Percentiles rank a stretch among this genome's conserved stretches.
Conservation (phyloP, 2,329 filamentous ascomycete species). For the Periconia macrospinosa region DNA sequence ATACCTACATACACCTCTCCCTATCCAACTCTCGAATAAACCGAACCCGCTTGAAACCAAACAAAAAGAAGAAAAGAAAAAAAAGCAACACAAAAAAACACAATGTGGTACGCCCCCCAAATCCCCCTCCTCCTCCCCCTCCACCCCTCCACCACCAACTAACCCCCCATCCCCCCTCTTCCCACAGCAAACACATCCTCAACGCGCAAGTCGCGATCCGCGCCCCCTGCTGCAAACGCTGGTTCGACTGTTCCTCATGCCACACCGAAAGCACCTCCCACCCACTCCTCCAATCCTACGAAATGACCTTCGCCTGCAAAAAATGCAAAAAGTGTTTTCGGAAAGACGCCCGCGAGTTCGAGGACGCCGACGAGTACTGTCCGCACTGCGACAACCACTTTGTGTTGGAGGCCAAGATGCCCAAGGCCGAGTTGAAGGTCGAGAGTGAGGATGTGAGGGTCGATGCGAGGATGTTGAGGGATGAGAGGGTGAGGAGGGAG, state of each 20-base stretch:
- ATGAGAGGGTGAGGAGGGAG: constrained; percentile 72
- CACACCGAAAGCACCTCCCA: constrained; percentile 82
- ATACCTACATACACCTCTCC: too few relatives aligned
- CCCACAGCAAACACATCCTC: constrained; percentile 96
- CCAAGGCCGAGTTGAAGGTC: constrained; percentile 79
- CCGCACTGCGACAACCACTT: constrained; percentile 99
- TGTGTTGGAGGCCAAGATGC: constrained; percentile 83
- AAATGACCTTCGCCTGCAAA: constrained; percentile 97
- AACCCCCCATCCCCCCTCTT: constrained; percentile 23
- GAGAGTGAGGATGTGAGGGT: constrained; percentile 89
- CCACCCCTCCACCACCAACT: constrained; percentile 17
- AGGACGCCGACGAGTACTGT: constrained; percentile 97
- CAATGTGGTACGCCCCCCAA: constrained; percentile 29
- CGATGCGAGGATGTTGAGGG: constrained; percentile 87
- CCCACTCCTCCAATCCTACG: constrained; percentile 71
- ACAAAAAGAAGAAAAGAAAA: neutral
- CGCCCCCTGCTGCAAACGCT: constrained; percentile 87
- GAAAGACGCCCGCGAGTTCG: constrained; percentile 88
- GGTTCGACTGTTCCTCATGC: constrained; percentile 98
- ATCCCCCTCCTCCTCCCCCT: constrained; percentile 12
- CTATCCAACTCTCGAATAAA: too few relatives aligned
- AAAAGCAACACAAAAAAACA: neutral
- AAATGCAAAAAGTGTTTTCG: constrained; percentile 99
- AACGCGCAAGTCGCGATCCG: constrained; percentile 97
- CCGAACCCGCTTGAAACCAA: too few relatives aligned